Evolutionary conservation across 805 yeast species (phyloP), one percentile per base, ranked within the genome.

Genomic region (Teunomyces tritomae): DNA sequence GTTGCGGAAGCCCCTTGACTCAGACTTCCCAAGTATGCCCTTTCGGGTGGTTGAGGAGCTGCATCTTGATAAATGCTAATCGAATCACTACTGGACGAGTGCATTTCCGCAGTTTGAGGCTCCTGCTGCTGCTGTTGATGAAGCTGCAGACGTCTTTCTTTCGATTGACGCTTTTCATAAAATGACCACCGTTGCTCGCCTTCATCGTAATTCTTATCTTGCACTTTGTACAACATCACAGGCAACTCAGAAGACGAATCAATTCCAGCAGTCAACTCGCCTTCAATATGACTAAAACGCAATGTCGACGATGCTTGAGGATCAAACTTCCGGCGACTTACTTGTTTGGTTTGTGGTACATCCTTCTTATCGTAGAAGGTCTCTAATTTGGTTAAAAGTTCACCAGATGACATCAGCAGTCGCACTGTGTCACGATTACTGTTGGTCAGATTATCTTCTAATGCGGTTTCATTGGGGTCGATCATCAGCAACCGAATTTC

Each of bases 381-480:
- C 28, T 51, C 68, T 49, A 66, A 47, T 49, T 58, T 55, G 47
- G 48, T 45, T 39, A 67, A 49, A 43, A 70, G 52, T 51, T 67
- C 72, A 3, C 70, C 71, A 1, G 66, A 58, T 4, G 67, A 61
- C 42, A 63, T 36, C 34, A 65, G 59, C 7, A 58, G 53, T 30
- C 62, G 46, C 17, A 54, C n/a, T 13, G 52, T 45, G 39, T 49
- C 45, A 24, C 51, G 36, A 42, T 45, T 39, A 16, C 35, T 42
- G 27, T 24, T 30, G 10, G 9, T 35, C 33, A 27, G 10, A 32
- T 17, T 42, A 42, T 40, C 36, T 24, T 33, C 30, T 10, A 46
- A 24, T 4, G 43, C 44, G 2, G 55, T 48, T 26, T 54, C 52
- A 30, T 46, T 46, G 8, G 43, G 41, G 28, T 37, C 34, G n/a